Evolutionary conservation across 2,329 filamentous ascomycete species (phyloP).

Genomic region (Fusarium transvaalense): DNA sequence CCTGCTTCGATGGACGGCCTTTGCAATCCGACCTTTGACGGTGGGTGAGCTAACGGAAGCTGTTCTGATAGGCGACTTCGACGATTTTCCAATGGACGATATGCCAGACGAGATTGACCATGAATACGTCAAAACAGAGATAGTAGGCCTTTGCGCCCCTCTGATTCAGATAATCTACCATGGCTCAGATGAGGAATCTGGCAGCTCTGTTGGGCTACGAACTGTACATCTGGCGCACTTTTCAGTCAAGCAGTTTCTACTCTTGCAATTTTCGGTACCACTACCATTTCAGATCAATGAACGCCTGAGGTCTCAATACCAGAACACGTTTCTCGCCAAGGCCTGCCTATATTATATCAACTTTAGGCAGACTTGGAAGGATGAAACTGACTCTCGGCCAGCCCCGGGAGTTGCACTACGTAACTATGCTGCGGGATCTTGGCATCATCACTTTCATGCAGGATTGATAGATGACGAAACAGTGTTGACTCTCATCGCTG

Average conservation of each 20-base stretch:
- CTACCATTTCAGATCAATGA: background rate
- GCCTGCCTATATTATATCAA: slow-evolving; percentile 5
- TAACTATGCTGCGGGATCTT: background rate
- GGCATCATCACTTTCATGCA: background rate
- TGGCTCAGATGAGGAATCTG: slow-evolving; percentile 35
- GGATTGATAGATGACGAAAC: background rate
- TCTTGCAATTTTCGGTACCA: background rate
- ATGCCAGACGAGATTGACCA: slow-evolving; percentile 49
- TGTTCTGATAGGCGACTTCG: slow-evolving; percentile 31
- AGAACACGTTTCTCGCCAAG: background rate
- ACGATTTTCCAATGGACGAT: slow-evolving; percentile 44
- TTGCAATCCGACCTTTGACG: slow-evolving; percentile 47
- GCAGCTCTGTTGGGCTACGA: background rate
- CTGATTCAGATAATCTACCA: slow-evolving; percentile 34
- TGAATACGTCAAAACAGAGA: slow-evolving; percentile 49
- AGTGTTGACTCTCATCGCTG: background rate
- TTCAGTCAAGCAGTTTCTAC: slow-evolving; percentile 39
- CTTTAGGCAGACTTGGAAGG: background rate
- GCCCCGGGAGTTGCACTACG: background rate
- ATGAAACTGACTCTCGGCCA: background rate
- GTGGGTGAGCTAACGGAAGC: slow-evolving; percentile 50
- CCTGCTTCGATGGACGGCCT: slow-evolving; percentile 51
- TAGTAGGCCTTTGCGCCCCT: slow-evolving; percentile 49
- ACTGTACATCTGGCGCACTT: slow-evolving; percentile 43
- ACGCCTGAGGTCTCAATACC: background rate